Evolutionary conservation across 768 basidiomycete genomes (phyloP).

Genomic region (Macrolepiota albuminosa): DNA sequence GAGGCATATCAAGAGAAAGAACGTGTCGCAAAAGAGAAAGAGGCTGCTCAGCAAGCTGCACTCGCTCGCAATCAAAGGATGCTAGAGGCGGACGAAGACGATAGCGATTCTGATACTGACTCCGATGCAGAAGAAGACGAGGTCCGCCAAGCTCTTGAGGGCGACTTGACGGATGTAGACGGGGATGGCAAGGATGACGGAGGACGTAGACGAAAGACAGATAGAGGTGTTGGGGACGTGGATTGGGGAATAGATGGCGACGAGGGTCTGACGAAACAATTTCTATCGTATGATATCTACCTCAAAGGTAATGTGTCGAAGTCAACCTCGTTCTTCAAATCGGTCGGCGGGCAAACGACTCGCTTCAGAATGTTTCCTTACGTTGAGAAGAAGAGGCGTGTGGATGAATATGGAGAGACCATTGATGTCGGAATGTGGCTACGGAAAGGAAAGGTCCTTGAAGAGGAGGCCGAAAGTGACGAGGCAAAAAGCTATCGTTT

Average conservation of each 20-base stretch:
- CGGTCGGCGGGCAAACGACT: slow-evolving; percentile 59
- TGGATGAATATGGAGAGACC: slow-evolving; percentile 95
- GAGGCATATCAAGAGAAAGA: slow-evolving; percentile 77
- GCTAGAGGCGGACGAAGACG: slow-evolving; percentile 92
- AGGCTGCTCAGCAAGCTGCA: slow-evolving; percentile 81
- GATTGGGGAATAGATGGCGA: slow-evolving; percentile 77
- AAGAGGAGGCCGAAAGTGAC: slow-evolving; percentile 84
- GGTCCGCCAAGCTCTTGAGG: slow-evolving; percentile 51
- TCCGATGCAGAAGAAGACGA: slow-evolving; percentile 61
- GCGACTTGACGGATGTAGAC: slow-evolving; percentile 41
- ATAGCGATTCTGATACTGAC: slow-evolving; percentile 72
- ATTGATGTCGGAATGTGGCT: slow-evolving; percentile 97
- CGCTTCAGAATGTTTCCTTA: slow-evolving; percentile 98
- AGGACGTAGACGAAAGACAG: slow-evolving; percentile 35
- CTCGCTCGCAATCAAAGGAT: slow-evolving; percentile 80
- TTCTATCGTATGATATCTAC: slow-evolving; percentile 93
- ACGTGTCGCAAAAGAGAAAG: slow-evolving; percentile 72
- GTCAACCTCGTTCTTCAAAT: slow-evolving; percentile 84
- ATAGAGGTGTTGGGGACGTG: slow-evolving; percentile 44
- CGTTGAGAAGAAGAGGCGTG: slow-evolving; percentile 84
- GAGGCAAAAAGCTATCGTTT: slow-evolving; percentile 70
- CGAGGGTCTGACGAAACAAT: slow-evolving; percentile 66
- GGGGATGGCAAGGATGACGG: slow-evolving; percentile 26
- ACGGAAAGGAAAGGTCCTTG: slow-evolving; percentile 83
- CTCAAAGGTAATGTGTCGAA: slow-evolving; percentile 94